Conservation (phyloP, 2,329 filamentous ascomycete genomes). For the Ceratocystis alfenasii region DNA sequence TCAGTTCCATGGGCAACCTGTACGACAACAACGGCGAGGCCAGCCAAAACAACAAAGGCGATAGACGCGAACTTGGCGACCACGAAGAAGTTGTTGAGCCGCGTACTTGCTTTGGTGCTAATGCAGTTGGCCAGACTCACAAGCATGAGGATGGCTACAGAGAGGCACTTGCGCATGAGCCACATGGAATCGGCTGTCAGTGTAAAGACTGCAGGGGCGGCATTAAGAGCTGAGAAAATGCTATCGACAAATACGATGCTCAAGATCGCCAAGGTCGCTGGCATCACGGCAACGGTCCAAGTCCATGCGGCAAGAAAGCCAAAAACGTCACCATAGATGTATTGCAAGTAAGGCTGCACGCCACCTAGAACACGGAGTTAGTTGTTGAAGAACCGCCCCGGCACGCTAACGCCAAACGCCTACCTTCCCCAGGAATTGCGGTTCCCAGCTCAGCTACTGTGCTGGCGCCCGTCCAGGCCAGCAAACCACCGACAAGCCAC, state of each 20-base stretch:
- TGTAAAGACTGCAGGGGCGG: conserved; percentile 32
- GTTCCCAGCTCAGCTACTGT: conserved; percentile 53
- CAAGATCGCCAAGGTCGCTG: conserved; percentile 51
- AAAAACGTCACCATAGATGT: conserved; percentile 48
- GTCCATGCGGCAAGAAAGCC: conserved; percentile 56
- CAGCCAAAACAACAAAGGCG: conserved; percentile 38
- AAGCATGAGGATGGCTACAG: conserved; percentile 36
- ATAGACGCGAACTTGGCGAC: conserved; percentile 42
- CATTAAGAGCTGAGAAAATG: conserved; percentile 42
- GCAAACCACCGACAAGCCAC: conserved; percentile 49
- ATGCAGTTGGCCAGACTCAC: conserved; percentile 43
- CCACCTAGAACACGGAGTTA: conserved; percentile 33
- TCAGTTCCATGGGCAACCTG: conserved; percentile 29
- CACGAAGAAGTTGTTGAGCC: conserved; percentile 45
- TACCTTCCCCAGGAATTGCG: conserved; percentile 49
- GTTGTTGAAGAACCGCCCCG: too few species aligned
- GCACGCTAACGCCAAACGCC: conserved; percentile 11
- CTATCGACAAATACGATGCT: conserved; percentile 53
- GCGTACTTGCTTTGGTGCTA: conserved; percentile 44
- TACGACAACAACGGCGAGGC: conserved; percentile 36
- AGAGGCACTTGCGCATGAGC: conserved; percentile 38
- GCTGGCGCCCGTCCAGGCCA: conserved; percentile 52
- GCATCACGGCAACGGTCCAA: conserved; percentile 53
- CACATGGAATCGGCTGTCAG: conserved; percentile 25
- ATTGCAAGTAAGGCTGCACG: conserved; percentile 49